Evolutionary conservation across 2,329 filamentous ascomycete species (phyloP).

Genomic region (Aureobasidium uvarum): DNA sequence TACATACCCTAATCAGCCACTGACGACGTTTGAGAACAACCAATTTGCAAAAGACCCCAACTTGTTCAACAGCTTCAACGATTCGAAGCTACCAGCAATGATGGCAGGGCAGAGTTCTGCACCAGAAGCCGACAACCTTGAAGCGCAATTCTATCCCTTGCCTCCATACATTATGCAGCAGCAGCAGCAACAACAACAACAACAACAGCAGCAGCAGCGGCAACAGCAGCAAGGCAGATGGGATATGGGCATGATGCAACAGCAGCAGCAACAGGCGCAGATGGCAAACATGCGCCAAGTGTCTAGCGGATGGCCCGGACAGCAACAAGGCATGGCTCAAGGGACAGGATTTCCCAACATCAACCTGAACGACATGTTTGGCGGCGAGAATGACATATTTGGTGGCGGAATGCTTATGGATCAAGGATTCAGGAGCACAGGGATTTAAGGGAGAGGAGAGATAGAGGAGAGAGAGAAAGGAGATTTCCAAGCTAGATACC

Average conservation of each 20-base stretch:
- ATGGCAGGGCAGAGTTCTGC: constrained; percentile 24
- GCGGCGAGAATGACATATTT: constrained; percentile 38
- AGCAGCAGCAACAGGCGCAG: constrained; percentile 31
- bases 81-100: constrained; percentile 16
- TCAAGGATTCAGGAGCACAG: constrained; percentile 21
- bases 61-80: constrained; percentile 20
- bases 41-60: constrained; percentile 38
- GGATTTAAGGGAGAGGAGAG: background rate
- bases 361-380: constrained; percentile 42
- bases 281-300: constrained; percentile 31
- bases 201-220: constrained; percentile 29
- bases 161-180: constrained; percentile 66
- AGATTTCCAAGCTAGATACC: constrained; percentile 22
- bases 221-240: constrained; percentile 30
- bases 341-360: constrained; percentile 37
- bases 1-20: constrained; percentile 73
- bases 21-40: constrained; percentile 57
- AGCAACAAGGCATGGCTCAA: constrained; percentile 28
- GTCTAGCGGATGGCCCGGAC: constrained; percentile 31
- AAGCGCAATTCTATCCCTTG: constrained; percentile 70
- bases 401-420: constrained; percentile 35
- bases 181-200: constrained; percentile 33
- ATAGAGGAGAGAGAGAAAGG: background rate
- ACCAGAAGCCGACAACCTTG: constrained; percentile 58
- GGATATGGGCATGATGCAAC: constrained; percentile 23